Evolutionary conservation across 1,284 basidiomycete species (phyloP), one percentile per base, ranked within the genome.

Genomic region (Hypsizygus ulmarius): DNA sequence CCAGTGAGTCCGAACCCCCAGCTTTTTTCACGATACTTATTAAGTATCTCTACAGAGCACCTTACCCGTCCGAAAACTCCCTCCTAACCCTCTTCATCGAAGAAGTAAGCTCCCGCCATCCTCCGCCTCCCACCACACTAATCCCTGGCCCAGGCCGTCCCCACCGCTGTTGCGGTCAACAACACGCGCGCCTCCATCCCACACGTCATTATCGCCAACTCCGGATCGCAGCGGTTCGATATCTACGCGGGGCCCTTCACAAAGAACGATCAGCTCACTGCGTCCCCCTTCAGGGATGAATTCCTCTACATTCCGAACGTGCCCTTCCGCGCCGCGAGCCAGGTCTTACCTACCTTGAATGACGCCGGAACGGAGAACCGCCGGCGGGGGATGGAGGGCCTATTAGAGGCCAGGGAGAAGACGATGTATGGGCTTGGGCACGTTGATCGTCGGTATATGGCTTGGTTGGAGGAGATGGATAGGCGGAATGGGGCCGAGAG

Each of bases 141-240:
- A 29, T 11, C 10, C 19, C 25, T 30, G 33, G 28, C 33, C 40
- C 34, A 79, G 72, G 80, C 77, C 30, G 65, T 77, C 16, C 81
- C 83, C 1, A 66, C 71, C 38, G 78, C 75, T n/a, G 72, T 86
- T 32, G 63, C 75, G 1, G 61, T 79, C 55, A 84, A 85, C 67
- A 86, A 85, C 58, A 71, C 77, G 6, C 76, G 83, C 30, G 72
- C 78, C 2, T 62, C 60, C 9, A 74, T 79, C 45, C 79, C 84
- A n/a, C 82, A 78, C 54, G 66, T 90, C 50, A 80, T 90, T 62
- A 78, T 93, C 52, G 73, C 75, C 43, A 87, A 91, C 65, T 81
- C 85, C 1, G 90, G 85, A 12, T 82, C 74, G n/a, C 75, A 85
- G 58, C 79, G 90, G 39, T 92, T 85, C 67, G 83, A 90, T 58